phyloP scores from a whole-genome alignment of 2,329 filamentous ascomycete genomes.

The Lachnellula arida region DNA sequence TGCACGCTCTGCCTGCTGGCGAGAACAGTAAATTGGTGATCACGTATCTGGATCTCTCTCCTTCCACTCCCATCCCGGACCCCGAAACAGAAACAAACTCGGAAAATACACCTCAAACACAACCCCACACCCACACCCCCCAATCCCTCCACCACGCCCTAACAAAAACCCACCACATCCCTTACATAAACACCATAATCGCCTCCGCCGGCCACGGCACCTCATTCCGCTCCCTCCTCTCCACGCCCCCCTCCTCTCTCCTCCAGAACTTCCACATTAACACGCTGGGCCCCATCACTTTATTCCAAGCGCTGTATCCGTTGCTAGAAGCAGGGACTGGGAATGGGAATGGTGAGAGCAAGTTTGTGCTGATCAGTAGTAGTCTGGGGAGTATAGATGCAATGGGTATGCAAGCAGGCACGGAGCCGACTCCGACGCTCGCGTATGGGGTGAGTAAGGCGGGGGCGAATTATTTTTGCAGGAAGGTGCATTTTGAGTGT shows the following conservation, averaged over 20 bases:
- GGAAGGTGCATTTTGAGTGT: slow-evolving; percentile 36
- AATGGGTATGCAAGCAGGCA: slow-evolving; percentile 8
- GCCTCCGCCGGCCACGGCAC: slow-evolving; percentile 44
- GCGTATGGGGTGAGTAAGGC: slow-evolving; percentile 43
- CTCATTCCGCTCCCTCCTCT: slow-evolving; percentile 27
- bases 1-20: slow-evolving; percentile 22
- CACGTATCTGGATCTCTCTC: slow-evolving; percentile 27
- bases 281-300: slow-evolving; percentile 37
- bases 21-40: slow-evolving; percentile 35
- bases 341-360: slow-evolving; percentile 23
- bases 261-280: slow-evolving; percentile 39
- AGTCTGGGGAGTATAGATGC: slow-evolving; percentile 23
- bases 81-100: slow-evolving; percentile 9
- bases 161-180: slow-evolving; percentile 29
- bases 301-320: slow-evolving; percentile 41
- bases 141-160: slow-evolving; percentile 5
- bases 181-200: slow-evolving; percentile 44
- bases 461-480: slow-evolving; percentile 33
- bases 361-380: slow-evolving; percentile 35
- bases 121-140: background rate
- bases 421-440: slow-evolving; percentile 15
- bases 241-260: slow-evolving; percentile 35
- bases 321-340: slow-evolving; percentile 31
- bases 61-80: slow-evolving; percentile 19
- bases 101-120: too few species aligned